Percentiles rank a stretch among this genome's conserved stretches.
Conservation (phyloP, 768 basidiomycete species). For the Tulasnella sp. region DNA sequence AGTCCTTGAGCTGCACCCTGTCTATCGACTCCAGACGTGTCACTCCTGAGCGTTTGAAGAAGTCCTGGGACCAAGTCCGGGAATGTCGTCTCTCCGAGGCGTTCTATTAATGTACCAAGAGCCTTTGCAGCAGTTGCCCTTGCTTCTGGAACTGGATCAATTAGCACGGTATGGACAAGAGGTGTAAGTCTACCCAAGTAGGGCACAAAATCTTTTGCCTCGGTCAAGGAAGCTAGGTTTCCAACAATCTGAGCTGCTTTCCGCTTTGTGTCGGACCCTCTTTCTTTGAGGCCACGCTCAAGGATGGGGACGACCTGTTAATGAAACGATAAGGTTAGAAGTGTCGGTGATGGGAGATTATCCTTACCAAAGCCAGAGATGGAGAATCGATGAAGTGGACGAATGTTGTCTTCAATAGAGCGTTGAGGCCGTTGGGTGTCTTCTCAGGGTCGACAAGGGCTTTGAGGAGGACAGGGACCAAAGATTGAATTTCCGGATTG, state of each 20-base stretch:
- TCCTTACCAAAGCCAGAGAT: slow-evolving; percentile 73
- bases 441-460: slow-evolving; percentile 91
- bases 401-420: slow-evolving; percentile 86
- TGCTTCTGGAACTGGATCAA: slow-evolving; percentile 96
- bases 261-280: slow-evolving; percentile 87
- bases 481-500: slow-evolving; percentile 89
- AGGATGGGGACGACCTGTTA: slow-evolving; percentile 81
- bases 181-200: slow-evolving; percentile 84
- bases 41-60: slow-evolving; percentile 75
- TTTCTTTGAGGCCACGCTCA: slow-evolving; percentile 82
- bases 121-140: slow-evolving; percentile 95
- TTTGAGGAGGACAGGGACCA: slow-evolving; percentile 82
- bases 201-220: slow-evolving; percentile 85
- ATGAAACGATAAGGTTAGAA: slow-evolving; percentile 6
- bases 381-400: slow-evolving; percentile 98
- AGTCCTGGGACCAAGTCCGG: slow-evolving; percentile 89
- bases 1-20: slow-evolving; percentile 98
- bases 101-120: slow-evolving; percentile 89
- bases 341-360: neutral
- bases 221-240: slow-evolving; percentile 84
- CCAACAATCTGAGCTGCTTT: slow-evolving; percentile 96
- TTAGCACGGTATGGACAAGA: slow-evolving; percentile 79
- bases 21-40: slow-evolving; percentile 88
- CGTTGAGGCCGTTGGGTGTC: slow-evolving; percentile 71
- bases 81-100: slow-evolving; percentile 88